Evolutionary conservation across 805 yeast species (phyloP), one percentile per base, ranked within the genome.

Genomic region (Monosporozyma aerobia): DNA sequence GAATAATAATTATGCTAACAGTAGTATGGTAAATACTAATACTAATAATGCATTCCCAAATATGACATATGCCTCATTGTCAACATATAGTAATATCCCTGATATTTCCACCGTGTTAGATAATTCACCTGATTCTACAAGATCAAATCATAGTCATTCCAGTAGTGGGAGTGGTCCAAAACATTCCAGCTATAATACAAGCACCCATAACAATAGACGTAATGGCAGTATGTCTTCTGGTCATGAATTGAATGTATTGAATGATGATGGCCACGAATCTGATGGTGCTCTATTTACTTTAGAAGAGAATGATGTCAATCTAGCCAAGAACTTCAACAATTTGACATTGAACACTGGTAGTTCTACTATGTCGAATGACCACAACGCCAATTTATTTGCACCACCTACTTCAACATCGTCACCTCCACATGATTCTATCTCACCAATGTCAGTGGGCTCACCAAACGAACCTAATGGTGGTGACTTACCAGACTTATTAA

Each of bases 31-130:
- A 23, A 49, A 44, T n/a, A 50, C 54, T 13, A 39, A 44, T 9
- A 86, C 86, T 3, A 83, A 80, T 62, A 84, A 85, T 59, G 71
- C 85, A 41, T 90, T 90, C 22, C 90, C 90, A n/a, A 82, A 78
- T 60, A 70, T 83, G 57, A 33, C 51, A 7, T 47, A 44, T 37
- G 55, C 57, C n/a, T 44, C 51, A 16, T 48, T 52, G 29, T 52
- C 57, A 7, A 54, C 57, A 16, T 53, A 58, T 29, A 56, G 61
- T 29, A 50, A 56, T 22, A 57, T 57, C 44, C 65, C 65, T 16
- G 60, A 58, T 53, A 60, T 64, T 43, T 53, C 65, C 5, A 57
- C 61, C 11, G 66, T 63, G 5, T 51, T 62, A 47, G 57, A 56
- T 47, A 54, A 54, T 32, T 53, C 52, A 19, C 51, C 51, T 43